These are phyloP conservation scores for Globisporangium irregulare DNA, from an alignment of 352 stramenopile species.

Conservation along the genomic window DNA sequence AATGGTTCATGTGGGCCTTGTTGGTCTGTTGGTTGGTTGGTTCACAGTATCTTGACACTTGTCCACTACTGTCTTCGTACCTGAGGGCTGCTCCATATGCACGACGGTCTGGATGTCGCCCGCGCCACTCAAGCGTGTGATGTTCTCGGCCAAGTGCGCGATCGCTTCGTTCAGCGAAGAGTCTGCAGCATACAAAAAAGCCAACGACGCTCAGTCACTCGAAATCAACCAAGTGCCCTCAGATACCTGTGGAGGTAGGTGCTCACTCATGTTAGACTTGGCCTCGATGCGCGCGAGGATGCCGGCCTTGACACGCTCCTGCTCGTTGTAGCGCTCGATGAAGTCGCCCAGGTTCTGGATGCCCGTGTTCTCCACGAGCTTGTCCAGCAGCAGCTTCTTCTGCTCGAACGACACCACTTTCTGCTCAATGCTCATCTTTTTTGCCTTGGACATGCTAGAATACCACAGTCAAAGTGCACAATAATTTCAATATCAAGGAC, in stretches of 20 bases:
- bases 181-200: conserved; percentile 25
- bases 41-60: not conserved
- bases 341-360: conserved; percentile 60
- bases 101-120: conserved; percentile 37
- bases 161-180: conserved; percentile 42
- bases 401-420: conserved; percentile 70
- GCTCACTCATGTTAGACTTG: conserved; percentile 46
- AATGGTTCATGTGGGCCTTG: not conserved
- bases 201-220: not conserved
- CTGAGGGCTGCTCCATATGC: conserved; percentile 40
- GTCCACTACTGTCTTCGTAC: conserved; percentile 15
- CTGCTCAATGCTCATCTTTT: conserved; percentile 56
- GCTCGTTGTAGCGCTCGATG: conserved; percentile 58
- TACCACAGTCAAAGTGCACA: conserved; percentile 1
- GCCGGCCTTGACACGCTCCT: conserved; percentile 48
- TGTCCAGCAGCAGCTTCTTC: conserved; percentile 62
- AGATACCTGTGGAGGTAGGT: not conserved
- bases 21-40: too few species aligned
- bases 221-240: not conserved
- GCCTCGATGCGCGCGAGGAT: conserved; percentile 52
- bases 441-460: conserved; percentile 31
- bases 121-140: conserved; percentile 43
- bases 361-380: conserved; percentile 46
- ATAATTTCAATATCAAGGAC: not conserved
- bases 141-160: conserved; percentile 50